Conservation (phyloP, 768 basidiomycete genomes). For the Russula ochroleuca region DNA sequence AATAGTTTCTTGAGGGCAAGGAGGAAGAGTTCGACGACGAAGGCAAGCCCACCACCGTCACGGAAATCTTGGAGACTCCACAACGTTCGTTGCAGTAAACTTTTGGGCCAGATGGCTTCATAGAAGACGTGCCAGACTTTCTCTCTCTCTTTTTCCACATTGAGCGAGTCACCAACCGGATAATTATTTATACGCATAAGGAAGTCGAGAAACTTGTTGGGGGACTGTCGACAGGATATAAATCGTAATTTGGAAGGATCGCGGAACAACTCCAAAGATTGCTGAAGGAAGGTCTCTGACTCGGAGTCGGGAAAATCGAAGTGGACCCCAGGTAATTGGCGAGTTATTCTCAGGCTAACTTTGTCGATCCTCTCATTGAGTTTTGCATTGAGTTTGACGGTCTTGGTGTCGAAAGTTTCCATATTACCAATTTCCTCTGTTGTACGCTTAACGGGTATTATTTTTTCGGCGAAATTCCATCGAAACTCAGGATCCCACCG, state of each 20-base stretch:
- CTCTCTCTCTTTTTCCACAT: no score
- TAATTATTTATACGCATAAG: background rate
- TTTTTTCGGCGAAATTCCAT: no score
- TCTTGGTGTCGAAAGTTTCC: background rate
- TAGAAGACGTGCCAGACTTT: no score
- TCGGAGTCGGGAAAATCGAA: background rate
- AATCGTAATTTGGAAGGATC: background rate
- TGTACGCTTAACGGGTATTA: no score
- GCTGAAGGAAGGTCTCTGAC: background rate
- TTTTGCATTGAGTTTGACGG: background rate
- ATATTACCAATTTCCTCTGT: no score
- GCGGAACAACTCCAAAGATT: background rate
- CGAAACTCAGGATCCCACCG: background rate
- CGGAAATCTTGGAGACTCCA: background rate
- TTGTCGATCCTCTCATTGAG: background rate
- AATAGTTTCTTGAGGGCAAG: background rate
- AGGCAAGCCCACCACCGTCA: slow-evolving; percentile 9
- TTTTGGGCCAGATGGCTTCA: background rate
- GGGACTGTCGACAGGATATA: background rate
- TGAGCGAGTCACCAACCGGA: no score
- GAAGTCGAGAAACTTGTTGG: background rate
- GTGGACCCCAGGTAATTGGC: background rate
- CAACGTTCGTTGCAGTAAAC: background rate
- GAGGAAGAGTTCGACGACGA: slow-evolving; percentile 16
- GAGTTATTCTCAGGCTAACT: background rate